Conservation (phyloP, 2,329 filamentous ascomycete species). For the Aotearoamyces nothofagi region DNA sequence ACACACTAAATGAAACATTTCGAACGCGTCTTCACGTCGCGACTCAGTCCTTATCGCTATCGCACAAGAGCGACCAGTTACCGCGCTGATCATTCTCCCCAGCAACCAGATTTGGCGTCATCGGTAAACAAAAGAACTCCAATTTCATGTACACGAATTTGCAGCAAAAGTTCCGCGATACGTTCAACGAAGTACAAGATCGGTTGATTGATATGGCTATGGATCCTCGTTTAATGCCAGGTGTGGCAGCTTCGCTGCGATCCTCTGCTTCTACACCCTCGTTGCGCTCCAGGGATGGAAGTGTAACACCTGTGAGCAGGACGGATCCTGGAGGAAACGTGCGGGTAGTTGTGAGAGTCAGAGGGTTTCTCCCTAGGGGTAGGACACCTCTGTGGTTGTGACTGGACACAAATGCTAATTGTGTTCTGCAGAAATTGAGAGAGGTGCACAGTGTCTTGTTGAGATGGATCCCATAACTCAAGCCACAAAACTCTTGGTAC, state of each 20-base stretch:
- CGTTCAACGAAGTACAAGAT: conserved; percentile 15
- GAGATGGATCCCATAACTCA: conserved; percentile 83
- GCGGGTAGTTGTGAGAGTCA: conserved; percentile 65
- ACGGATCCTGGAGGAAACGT: conserved; percentile 59
- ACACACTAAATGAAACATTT: too few species aligned
- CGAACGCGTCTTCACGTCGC: too few species aligned
- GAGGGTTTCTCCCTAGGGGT: conserved; percentile 70
- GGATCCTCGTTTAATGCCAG: conserved; percentile 29
- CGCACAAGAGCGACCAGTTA: too few species aligned
- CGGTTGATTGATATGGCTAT: conserved; percentile 24
- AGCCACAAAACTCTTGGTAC: conserved; percentile 65
- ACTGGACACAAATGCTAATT: conserved; percentile 13
- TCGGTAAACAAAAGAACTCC: conserved; percentile 5
- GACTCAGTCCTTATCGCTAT: too few species aligned
- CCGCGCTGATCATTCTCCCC: conserved; percentile 2
- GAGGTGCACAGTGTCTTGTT: conserved; percentile 71
- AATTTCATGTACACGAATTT: conserved; percentile 15
- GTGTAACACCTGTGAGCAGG: conserved; percentile 38
- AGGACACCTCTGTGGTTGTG: conserved; percentile 9
- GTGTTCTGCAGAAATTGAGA: conserved; percentile 52
- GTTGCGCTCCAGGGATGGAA: conserved; percentile 55
- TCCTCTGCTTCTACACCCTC: conserved; percentile 62
- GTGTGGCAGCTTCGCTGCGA: conserved; percentile 21
- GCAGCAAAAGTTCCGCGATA: conserved; percentile 12
- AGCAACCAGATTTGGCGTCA: conserved; percentile 5